Percentiles rank a stretch among this genome's conserved stretches.
Evolutionary conservation across 2,329 filamentous ascomycete species (phyloP).

Genomic region (Lasiodiplodia gonubiensis): DNA sequence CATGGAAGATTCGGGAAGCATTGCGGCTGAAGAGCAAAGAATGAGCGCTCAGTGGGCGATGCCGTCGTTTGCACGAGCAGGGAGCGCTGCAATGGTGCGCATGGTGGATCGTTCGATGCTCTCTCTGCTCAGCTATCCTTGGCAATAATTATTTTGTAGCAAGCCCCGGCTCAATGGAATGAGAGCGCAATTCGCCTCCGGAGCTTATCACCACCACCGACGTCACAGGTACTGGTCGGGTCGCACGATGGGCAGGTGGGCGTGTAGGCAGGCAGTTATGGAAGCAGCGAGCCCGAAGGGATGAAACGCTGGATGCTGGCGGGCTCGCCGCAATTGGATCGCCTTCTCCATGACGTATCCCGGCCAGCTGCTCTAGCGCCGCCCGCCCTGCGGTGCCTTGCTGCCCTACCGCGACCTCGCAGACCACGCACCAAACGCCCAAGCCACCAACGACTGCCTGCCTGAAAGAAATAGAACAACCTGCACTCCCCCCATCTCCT

Average conservation of each 20-base stretch:
- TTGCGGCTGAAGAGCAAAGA: background rate
- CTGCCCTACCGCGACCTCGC: conserved; percentile 13
- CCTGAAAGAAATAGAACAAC: conserved; percentile 13
- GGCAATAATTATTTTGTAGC: conserved; percentile 3
- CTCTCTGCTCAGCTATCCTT: background rate
- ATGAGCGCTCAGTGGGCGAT: background rate
- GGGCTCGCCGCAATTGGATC: conserved; percentile 13
- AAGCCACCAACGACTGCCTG: background rate
- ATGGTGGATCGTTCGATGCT: background rate
- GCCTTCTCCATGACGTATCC: conserved; percentile 13
- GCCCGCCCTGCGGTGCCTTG: conserved; percentile 10
- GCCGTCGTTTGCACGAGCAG: background rate
- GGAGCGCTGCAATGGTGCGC: background rate
- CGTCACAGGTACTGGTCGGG: conserved; percentile 8
- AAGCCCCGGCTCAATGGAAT: conserved; percentile 2
- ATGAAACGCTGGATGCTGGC: conserved; percentile 2
- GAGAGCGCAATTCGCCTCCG: background rate
- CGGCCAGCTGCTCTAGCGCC: background rate
- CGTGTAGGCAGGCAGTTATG: background rate
- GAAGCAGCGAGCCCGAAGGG: background rate
- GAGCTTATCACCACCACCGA: conserved; percentile 11
- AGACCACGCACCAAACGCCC: conserved; percentile 4
- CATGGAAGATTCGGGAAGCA: background rate
- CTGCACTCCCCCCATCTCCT: background rate
- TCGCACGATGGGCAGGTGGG: conserved; percentile 5